Base-by-base conservation (phyloP, 352 stramenopile genomes). In the Globisporangium lucens region DNA sequence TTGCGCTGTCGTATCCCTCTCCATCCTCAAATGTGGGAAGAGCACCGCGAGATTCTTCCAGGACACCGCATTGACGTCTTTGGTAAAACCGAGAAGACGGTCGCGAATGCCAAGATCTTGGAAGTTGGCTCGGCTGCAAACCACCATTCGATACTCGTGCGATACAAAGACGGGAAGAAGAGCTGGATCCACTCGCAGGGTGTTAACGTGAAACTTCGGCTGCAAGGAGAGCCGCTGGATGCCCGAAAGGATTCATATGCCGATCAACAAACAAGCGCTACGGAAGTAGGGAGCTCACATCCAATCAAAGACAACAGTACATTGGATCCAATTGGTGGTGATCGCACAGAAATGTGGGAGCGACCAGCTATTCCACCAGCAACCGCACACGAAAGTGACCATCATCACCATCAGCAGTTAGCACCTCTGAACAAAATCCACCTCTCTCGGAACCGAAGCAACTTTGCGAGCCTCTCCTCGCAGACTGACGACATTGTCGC, bases 1-100 rank as follows among this genome's bases (percentile, higher is more conserved):
- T 33, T 81, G 29, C 72, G 67, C 5, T 79, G 72, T 27, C 69
- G 73, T 8, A 60, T 79, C 33, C 47, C 69, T 17, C 43, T 81
- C 13, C 61, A 69, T n/a, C 20, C 69, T 6, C 41, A 58, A 27
- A 73, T 75, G 35, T 81, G 72, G 72, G 22, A 36, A 17, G 60
- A 71, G 22, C 73, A 81, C 22, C 43, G 29, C 9, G 35, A 52
- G 10, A 36, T 73, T 35, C 55, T 81, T 4, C 41, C 65, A 4
- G 72, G 72, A 3, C 69, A 77, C 13, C 75, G 70, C 20, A 61
- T 75, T 2, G 75, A 79, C 35, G 52, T 79, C 15, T 77, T 77
- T 35, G 63, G 77, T 35, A 69, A 67, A 36, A 52, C 46, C 8
- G 35, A 58, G 2, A 72, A 73, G 29, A 75, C 47, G 1, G 72